A percentile compares a stretch with the other conserved stretches of the same genome.
Conservation (phyloP, 1,284 basidiomycete genomes). For the Lignosus rhinocerotis region DNA sequence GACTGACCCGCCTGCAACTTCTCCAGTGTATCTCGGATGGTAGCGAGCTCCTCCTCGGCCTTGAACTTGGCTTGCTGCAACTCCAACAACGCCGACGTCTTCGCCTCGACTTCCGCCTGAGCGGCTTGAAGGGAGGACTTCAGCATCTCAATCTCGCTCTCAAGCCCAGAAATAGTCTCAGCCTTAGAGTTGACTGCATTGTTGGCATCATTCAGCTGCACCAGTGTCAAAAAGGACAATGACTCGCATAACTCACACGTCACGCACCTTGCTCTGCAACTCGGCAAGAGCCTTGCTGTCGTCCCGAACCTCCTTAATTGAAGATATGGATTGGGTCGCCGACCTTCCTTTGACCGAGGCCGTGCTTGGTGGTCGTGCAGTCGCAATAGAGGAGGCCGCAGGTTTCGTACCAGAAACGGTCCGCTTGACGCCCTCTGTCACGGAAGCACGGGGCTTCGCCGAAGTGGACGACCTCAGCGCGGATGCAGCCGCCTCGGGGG, state of each 20-base stretch:
- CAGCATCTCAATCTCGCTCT: slow-evolving; percentile 50
- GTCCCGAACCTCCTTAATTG: slow-evolving; percentile 67
- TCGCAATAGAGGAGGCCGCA: slow-evolving; percentile 16
- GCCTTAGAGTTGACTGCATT: slow-evolving; percentile 54
- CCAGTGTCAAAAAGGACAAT: slow-evolving; percentile 2
- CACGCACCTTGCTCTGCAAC: slow-evolving; percentile 58
- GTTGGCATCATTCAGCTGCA: slow-evolving; percentile 59
- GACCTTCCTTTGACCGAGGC: slow-evolving; percentile 41
- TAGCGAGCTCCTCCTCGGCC: slow-evolving; percentile 49
- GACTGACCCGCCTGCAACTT: slow-evolving; percentile 42
- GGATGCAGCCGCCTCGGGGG: slow-evolving; percentile 36
- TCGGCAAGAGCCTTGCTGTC: slow-evolving; percentile 57
- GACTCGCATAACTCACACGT: neutral
- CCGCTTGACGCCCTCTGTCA: slow-evolving; percentile 36
- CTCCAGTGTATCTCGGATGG: slow-evolving; percentile 44
- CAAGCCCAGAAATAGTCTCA: slow-evolving; percentile 48
- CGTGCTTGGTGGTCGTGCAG: slow-evolving; percentile 29
- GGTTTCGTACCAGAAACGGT: slow-evolving; percentile 33
- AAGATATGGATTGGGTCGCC: slow-evolving; percentile 59
- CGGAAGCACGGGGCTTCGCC: slow-evolving; percentile 36
- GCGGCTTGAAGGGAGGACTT: slow-evolving; percentile 53
- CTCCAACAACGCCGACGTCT: slow-evolving; percentile 43
- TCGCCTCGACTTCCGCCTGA: slow-evolving; percentile 48
- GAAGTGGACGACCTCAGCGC: slow-evolving; percentile 29
- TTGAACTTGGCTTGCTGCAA: slow-evolving; percentile 50